Percentiles rank a stretch among this genome's conserved stretches.
phyloP scores from a whole-genome alignment of 2,329 filamentous ascomycete species.

The Ceratocystis ficicola region DNA sequence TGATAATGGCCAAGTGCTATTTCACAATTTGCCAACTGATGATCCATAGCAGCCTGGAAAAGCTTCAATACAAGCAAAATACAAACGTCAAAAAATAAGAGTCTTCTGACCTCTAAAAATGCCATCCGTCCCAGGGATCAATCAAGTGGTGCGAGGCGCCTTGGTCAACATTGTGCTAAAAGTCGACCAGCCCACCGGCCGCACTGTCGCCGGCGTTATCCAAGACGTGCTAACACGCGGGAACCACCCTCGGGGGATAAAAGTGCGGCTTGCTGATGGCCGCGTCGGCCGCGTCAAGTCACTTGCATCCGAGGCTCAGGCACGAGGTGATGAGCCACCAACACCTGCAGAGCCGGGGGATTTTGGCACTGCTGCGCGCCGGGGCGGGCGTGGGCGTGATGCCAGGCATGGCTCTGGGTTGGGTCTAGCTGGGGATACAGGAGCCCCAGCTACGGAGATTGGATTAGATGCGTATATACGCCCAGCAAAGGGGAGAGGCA shows the following conservation, averaged over 20 bases:
- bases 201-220: conserved; percentile 55
- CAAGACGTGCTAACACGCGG: conserved; percentile 57
- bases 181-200: conserved; percentile 60
- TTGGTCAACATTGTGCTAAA: conserved; percentile 63
- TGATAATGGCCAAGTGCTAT: too few relatives aligned
- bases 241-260: conserved; percentile 67
- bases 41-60: not conserved
- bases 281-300: conserved; percentile 62
- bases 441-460: conserved; percentile 32
- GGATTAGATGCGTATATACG: conserved; percentile 42
- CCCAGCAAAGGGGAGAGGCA: conserved; percentile 26
- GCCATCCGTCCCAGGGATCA: conserved; percentile 35
- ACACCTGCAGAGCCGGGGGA: conserved; percentile 18
- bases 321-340: conserved; percentile 22
- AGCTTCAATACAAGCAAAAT: not conserved
- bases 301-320: conserved; percentile 32
- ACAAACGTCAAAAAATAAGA: not conserved
- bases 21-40: too few relatives aligned
- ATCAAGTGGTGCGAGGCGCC: conserved; percentile 48
- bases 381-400: conserved; percentile 30
- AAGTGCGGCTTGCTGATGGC: conserved; percentile 60
- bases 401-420: conserved; percentile 29
- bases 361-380: conserved; percentile 2
- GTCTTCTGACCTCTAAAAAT: conserved; percentile 14
- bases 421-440: conserved; percentile 24